Percentiles rank a stretch among this genome's conserved stretches.
Evolutionary conservation across 2,329 filamentous ascomycete genomes (phyloP).

Genomic region (Kalmusia sp.): DNA sequence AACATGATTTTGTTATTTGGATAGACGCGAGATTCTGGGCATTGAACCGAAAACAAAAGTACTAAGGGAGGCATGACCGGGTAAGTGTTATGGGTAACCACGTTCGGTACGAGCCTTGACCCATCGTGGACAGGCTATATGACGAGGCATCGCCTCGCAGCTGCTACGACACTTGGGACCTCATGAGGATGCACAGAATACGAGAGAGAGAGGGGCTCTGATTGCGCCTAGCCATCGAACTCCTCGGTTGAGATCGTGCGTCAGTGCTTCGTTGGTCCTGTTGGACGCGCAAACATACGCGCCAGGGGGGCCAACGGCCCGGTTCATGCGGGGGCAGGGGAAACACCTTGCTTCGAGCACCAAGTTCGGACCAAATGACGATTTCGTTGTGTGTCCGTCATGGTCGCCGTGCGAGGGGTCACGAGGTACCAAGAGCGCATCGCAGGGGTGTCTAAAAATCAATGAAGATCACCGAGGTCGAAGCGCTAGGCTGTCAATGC

Average conservation of each 20-base stretch:
- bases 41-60: background rate
- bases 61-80: background rate
- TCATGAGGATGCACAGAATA: no score
- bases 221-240: background rate
- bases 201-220: background rate
- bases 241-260: background rate
- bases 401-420: background rate
- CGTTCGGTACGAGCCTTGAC: background rate
- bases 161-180: background rate
- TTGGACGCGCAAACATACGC: background rate
- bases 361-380: background rate
- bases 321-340: slow-evolving; percentile 5
- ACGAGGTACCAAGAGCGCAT: background rate
- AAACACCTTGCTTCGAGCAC: background rate
- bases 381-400: background rate
- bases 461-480: background rate
- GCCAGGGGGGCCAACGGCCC: background rate
- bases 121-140: background rate
- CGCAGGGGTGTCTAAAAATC: background rate
- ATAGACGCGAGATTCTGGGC: slow-evolving; percentile 7
- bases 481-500: background rate
- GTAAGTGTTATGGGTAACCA: background rate
- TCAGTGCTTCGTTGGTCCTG: no score
- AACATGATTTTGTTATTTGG: slow-evolving; percentile 4
- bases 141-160: background rate